Evolutionary conservation across 805 yeast genomes (phyloP).

Genomic region (Starmerella bacillaris): DNA sequence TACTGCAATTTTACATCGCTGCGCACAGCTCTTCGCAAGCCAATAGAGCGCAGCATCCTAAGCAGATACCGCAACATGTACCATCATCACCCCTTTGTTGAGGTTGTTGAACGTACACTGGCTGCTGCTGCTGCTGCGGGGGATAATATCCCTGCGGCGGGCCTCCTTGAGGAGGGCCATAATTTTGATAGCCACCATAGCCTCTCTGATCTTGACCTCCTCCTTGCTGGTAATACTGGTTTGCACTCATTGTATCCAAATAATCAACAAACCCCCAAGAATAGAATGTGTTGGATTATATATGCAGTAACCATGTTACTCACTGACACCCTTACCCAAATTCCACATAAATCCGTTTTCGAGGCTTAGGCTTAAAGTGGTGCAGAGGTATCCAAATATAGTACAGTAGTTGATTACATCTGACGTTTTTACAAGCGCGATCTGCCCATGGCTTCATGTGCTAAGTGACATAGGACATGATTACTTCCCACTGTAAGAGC

Average conservation of each 20-base stretch:
- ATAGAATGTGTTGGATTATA: no score
- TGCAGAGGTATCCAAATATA: no score
- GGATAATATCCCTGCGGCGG: conserved; percentile 16
- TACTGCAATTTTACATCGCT: background rate
- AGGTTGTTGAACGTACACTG: conserved; percentile 22
- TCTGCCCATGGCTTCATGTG: no score
- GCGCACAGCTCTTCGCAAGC: conserved; percentile 16
- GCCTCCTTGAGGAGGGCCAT: conserved; percentile 8
- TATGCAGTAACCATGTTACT: no score
- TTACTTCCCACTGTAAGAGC: no score
- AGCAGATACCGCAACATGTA: conserved; percentile 16
- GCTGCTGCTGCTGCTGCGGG: conserved; percentile 22
- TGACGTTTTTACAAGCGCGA: no score
- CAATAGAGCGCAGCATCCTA: conserved; percentile 16
- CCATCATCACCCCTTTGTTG: conserved; percentile 17
- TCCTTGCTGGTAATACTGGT: conserved; percentile 12
- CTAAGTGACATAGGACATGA: no score
- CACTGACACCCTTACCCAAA: no score
- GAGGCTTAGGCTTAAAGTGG: no score
- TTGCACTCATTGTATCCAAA: conserved; percentile 12
- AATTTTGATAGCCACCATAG: conserved; percentile 8
- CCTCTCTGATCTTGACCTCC: conserved; percentile 8
- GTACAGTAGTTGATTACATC: no score
- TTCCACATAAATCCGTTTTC: no score
- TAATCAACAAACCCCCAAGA: no score